phyloP scores from a whole-genome alignment of 148 eudicot genomes.

The Vaccinium corymbosum region DNA sequence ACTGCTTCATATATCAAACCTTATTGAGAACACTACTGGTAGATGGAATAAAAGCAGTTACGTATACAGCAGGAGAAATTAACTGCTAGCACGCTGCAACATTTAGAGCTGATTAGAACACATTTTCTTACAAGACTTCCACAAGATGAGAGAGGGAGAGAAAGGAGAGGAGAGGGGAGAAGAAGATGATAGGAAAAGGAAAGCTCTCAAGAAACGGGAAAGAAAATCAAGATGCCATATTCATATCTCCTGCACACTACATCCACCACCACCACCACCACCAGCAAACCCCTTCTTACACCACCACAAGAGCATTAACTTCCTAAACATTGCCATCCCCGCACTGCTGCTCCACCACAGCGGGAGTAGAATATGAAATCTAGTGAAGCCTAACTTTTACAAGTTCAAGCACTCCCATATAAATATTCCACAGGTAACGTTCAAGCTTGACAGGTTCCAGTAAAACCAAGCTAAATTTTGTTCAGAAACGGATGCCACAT shows the following conservation, averaged over 20 bases:
- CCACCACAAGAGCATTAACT: conserved; percentile 5
- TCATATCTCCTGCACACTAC: neutral
- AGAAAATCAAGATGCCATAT: conserved; percentile 9
- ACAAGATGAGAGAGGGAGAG: neutral
- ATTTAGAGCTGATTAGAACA: neutral
- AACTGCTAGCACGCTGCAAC: neutral
- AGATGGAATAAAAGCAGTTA: neutral
- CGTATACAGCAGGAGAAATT: neutral
- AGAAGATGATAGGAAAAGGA: neutral
- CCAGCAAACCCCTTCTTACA: neutral
- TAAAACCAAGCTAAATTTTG: neutral
- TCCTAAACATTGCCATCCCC: neutral
- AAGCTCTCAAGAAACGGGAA: neutral
- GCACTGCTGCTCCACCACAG: neutral
- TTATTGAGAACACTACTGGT: neutral
- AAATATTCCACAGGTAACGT: neutral
- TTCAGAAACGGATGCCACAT: neutral
- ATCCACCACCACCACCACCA: neutral
- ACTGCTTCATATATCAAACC: conserved; percentile 5
- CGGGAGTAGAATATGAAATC: neutral
- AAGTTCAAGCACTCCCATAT: neutral
- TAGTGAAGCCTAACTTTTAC: neutral
- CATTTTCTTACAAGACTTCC: neutral
- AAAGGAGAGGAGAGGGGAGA: neutral
- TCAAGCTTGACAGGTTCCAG: neutral